Base-by-base conservation (phyloP, 2,329 filamentous ascomycete genomes). In the Pseudogymnoascus verrucosus region DNA sequence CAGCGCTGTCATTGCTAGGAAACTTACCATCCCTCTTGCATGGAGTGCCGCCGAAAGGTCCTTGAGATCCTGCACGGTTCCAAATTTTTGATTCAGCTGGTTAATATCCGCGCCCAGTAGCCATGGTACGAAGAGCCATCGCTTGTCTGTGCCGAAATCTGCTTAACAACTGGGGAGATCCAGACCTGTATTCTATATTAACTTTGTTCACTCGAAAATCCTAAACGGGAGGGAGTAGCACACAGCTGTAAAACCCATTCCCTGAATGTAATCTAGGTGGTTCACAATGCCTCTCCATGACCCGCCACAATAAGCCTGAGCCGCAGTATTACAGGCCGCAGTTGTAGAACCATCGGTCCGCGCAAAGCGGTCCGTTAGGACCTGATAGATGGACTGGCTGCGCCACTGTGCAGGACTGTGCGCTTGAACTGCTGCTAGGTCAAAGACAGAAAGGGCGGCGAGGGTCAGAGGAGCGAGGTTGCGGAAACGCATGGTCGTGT, bases 201-300 rank as follows among this genome's bases (percentile, higher is more conserved):
- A 37, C 36, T 14, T 40, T 47, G 26, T 21, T 47, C 61, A 21
- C 21, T 47, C 40, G 47, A 23, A 40, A 28, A 60, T 7, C 23
- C 5, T 11, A 4, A 28, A 62, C 16, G n/a, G n/a, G 37, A n/a
- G 23, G 19, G 19, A 19, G 19, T 31, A 37, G 5, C 26, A n/a
- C 37, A 61, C 57, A 36, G 79, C 78, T 69, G 79, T 78, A 62
- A 82, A 82, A 0, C 79, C 79, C 71, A 80, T 76, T 11, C 71
- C 75, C 36, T 37, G 36, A n/a, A 37, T 37, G 12, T 37, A 37
- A 37, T 37, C 36, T 37, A 37, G 11, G 36, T 78, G 75, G 36
- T 77, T 73, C 62, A 79, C 77, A 4, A 80, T 76, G 5, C 80
- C 80, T 66, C 76, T 74, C 76, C 79, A 82, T 21, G 79, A 80